Evolutionary conservation across 2,329 filamentous ascomycete species (phyloP).

Genomic region (Scytalidium sp.): DNA sequence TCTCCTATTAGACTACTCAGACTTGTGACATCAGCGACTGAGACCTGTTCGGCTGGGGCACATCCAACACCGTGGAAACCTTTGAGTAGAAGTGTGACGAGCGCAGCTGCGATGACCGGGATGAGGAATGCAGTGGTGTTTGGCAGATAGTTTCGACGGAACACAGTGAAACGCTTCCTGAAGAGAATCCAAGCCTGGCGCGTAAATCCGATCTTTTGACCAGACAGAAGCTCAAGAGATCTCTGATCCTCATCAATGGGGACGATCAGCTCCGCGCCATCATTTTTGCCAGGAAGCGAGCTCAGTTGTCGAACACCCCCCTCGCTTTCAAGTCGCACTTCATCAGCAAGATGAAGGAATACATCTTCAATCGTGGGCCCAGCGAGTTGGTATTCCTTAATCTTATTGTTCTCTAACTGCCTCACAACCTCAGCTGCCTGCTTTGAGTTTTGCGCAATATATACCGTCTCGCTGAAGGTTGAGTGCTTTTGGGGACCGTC

Average conservation of each 20-base stretch:
- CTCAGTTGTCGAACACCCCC: conserved; percentile 7
- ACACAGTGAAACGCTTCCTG: conserved; percentile 71
- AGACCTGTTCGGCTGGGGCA: conserved; percentile 44
- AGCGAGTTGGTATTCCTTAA: conserved; percentile 79
- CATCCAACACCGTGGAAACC: conserved; percentile 51
- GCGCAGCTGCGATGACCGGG: conserved; percentile 73
- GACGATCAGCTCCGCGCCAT: conserved; percentile 11
- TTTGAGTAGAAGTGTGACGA: conserved; percentile 74
- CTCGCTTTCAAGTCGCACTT: conserved; percentile 56
- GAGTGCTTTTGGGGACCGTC: conserved; percentile 54
- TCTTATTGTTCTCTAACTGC: conserved; percentile 60
- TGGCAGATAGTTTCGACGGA: conserved; percentile 75
- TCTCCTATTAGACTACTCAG: conserved; percentile 13
- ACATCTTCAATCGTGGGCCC: conserved; percentile 92
- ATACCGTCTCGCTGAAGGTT: conserved; percentile 70
- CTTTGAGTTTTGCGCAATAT: conserved; percentile 66
- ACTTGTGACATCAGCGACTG: conserved; percentile 30
- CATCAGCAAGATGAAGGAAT: conserved; percentile 81
- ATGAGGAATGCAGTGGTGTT: conserved; percentile 73
- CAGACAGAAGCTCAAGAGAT: conserved; percentile 59
- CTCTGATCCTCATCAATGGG: conserved; percentile 4
- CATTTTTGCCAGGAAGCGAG: conserved; percentile 23
- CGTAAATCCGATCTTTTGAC: conserved; percentile 64
- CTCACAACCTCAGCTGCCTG: conserved; percentile 71
- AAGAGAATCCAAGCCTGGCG: conserved; percentile 74